Evolutionary conservation across 768 basidiomycete genomes (phyloP).

Genomic region (Trametes maxima): DNA sequence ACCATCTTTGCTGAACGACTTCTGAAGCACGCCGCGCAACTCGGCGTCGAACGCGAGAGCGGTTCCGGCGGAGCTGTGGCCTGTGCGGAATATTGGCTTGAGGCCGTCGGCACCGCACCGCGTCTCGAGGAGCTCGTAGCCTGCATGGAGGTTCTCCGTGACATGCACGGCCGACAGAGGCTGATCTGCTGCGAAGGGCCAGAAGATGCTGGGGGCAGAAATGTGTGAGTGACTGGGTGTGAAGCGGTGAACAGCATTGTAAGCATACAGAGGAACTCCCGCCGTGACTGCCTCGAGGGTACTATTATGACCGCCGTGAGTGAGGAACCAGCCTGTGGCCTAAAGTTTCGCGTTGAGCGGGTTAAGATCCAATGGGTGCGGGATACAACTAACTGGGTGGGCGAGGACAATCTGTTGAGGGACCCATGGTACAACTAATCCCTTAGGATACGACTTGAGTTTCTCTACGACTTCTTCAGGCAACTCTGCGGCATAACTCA

Average conservation of each 20-base stretch:
- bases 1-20: conserved; percentile 22
- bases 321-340: conserved; percentile 32
- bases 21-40: conserved; percentile 15
- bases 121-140: conserved; percentile 31
- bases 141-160: conserved; percentile 25
- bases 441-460: conserved; percentile 24
- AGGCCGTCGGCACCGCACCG: conserved; percentile 20
- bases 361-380: background rate
- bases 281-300: conserved; percentile 25
- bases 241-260: background rate
- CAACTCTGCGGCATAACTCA: conserved; percentile 23
- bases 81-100: conserved; percentile 21
- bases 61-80: conserved; percentile 19
- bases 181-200: conserved; percentile 29
- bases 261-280: conserved; percentile 27
- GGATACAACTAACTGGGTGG: conserved; percentile 20
- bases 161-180: conserved; percentile 24
- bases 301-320: conserved; percentile 31
- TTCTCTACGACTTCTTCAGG: conserved; percentile 22
- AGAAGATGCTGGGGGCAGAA: conserved; percentile 28
- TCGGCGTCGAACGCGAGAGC: conserved; percentile 24
- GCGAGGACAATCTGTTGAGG: conserved; percentile 30
- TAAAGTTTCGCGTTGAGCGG: background rate
- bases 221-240: background rate
- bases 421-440: conserved; percentile 25